Conservation (phyloP, 177 flowering plant species). For the Vitis hybrid region DNA sequence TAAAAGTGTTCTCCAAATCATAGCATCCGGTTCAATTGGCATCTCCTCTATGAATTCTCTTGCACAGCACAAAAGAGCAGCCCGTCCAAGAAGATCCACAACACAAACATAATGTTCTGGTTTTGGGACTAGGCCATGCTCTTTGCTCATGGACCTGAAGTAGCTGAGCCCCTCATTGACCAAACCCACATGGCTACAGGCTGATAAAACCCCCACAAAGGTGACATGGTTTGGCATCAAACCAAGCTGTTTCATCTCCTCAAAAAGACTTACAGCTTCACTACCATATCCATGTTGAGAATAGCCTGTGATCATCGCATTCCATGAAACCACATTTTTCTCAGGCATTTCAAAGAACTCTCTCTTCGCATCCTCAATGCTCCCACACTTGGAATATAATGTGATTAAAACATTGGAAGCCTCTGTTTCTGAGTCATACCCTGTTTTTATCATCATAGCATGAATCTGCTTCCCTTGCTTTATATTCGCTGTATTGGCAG, state of each 20-base stretch:
- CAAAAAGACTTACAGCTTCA: constrained; percentile 45
- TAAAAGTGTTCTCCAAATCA: constrained; percentile 58
- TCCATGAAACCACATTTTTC: constrained; percentile 54
- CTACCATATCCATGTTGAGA: constrained; percentile 54
- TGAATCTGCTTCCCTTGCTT: constrained; percentile 53
- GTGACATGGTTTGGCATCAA: constrained; percentile 46
- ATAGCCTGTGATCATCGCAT: constrained; percentile 61
- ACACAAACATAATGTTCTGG: constrained; percentile 61
- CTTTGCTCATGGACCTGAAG: constrained; percentile 54
- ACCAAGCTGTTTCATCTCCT: constrained; percentile 40
- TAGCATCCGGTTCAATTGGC: constrained; percentile 60
- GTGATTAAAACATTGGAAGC: constrained; percentile 50
- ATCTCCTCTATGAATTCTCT: constrained; percentile 40
- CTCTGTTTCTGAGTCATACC: constrained; percentile 43
- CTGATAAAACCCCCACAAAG: constrained; percentile 50
- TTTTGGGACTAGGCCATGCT: constrained; percentile 44
- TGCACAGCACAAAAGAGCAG: constrained; percentile 44
- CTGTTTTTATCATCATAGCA: constrained; percentile 40
- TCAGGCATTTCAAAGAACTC: constrained; percentile 37
- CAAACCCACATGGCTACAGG: constrained; percentile 66
- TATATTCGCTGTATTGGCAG: constrained; percentile 43
- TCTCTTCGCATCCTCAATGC: constrained; percentile 38
- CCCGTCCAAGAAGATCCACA: constrained; percentile 57
- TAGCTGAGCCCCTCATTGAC: constrained; percentile 51
- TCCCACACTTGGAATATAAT: constrained; percentile 56